Evolutionary conservation across 495 filamentous ascomycete species (phyloP), one percentile per base, ranked within the genome.

Genomic region (Venustampulla echinocandica): DNA sequence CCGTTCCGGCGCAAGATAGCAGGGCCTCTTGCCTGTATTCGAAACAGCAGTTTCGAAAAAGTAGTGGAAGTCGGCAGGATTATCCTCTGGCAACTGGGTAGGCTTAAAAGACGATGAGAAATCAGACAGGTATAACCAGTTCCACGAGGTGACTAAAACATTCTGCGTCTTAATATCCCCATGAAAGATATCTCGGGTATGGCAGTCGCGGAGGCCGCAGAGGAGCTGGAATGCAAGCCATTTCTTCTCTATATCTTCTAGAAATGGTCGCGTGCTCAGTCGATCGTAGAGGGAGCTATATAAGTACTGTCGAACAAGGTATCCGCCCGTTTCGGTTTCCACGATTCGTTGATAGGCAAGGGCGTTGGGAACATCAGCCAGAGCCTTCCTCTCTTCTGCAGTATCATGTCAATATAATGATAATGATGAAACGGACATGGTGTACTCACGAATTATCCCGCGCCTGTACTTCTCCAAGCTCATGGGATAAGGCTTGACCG

Each of bases 111-210:
- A 85, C 3, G 87, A 84, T 17, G 92, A 94, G 62, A 96, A 99
- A 61, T 99, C 93, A 2, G 90, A 79, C 10, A 99, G 77, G 62
- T 96, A 97, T 11, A 99, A 80, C 93, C 93, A 99, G 66, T 97
- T 95, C 93, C 93, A 99, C 20, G 93, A 95, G 0, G 93, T 99
- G 33, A 97, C 90, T 40, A 99, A 70, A 22, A 87, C 77, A 56
- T 97, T 99, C 64, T 97, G 90, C 0, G 92, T 88, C 66, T 99
- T 99, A 66, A 99, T 96, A 61, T 99, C 93, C 27, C 93, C 93
- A 62, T 99, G 93, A 62, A 85, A 96, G 42, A 97, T 72, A 49
- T 89, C 84, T n/a, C 85, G 73, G 33, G 82, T 71, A 64, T 99
- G 93, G 55, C 87, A 95, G 60, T 99, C 93, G 25, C 90, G 79